Evolutionary conservation across 1,284 basidiomycete species (phyloP).

Genomic region (Cryptococcus hybrid): DNA sequence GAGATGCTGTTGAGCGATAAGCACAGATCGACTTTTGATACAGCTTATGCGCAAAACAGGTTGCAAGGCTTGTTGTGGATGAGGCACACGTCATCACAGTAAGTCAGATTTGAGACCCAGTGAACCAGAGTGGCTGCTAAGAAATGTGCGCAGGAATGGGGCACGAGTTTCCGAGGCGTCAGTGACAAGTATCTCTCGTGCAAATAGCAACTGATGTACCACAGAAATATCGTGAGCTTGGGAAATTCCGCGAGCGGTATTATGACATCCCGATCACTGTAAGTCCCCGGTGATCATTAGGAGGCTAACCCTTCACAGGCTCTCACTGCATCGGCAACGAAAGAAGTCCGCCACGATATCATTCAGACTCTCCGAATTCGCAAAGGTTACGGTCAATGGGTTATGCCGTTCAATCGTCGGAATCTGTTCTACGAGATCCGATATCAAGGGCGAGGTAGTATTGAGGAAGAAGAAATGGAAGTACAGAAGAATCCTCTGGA

Average conservation of each 20-base stretch:
- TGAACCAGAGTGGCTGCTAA: not conserved
- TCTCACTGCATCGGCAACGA: constrained; percentile 49
- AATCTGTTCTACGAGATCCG: constrained; percentile 73
- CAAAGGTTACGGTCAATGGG: constrained; percentile 59
- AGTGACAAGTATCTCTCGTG: not conserved
- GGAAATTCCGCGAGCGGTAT: constrained; percentile 66
- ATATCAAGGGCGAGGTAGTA: constrained; percentile 15
- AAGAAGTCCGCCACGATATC: constrained; percentile 70
- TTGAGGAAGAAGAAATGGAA: constrained; percentile 4
- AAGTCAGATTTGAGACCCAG: constrained; percentile 18
- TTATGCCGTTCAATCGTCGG: constrained; percentile 73
- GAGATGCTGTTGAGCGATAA: constrained; percentile 64
- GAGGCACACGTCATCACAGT: constrained; percentile 90
- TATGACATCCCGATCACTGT: constrained; percentile 77
- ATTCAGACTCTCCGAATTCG: constrained; percentile 63
- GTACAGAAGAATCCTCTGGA: constrained; percentile 25
- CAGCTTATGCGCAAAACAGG: constrained; percentile 57
- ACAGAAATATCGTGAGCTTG: constrained; percentile 66
- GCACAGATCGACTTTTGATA: constrained; percentile 57
- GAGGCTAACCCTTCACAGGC: constrained; percentile 26
- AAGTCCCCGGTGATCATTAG: constrained; percentile 12
- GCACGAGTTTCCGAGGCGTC: constrained; percentile 65
- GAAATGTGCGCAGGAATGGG: constrained; percentile 65
- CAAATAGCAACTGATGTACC: not conserved
- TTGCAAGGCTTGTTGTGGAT: constrained; percentile 73